These are phyloP conservation scores for Nemania sp. DNA, from an alignment of 2,329 filamentous ascomycete species.

Conservation along the genomic window DNA sequence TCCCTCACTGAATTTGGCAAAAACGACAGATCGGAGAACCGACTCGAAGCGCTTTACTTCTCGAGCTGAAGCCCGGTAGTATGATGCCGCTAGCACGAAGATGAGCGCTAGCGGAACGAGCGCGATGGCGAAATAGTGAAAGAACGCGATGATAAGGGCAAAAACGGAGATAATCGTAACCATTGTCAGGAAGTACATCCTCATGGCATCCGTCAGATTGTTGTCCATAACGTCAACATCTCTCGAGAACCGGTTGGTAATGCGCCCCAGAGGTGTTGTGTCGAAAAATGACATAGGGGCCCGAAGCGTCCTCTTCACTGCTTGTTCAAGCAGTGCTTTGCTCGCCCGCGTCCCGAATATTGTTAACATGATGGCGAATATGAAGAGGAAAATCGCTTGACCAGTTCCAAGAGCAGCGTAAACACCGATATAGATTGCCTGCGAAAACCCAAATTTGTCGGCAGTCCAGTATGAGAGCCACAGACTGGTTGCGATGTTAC, in stretches of 20 bases:
- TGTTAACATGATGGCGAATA: slow-evolving; percentile 78
- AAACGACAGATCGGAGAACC: slow-evolving; percentile 83
- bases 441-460: slow-evolving; percentile 69
- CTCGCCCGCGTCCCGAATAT: slow-evolving; percentile 80
- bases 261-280: slow-evolving; percentile 90
- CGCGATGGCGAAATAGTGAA: slow-evolving; percentile 78
- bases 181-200: slow-evolving; percentile 89
- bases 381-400: slow-evolving; percentile 77
- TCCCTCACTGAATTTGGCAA: slow-evolving; percentile 89
- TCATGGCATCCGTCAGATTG: slow-evolving; percentile 82
- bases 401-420: slow-evolving; percentile 72
- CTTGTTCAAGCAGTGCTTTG: slow-evolving; percentile 78
- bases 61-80: slow-evolving; percentile 88
- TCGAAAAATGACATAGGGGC: slow-evolving; percentile 93
- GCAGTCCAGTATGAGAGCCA: slow-evolving; percentile 97
- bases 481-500: slow-evolving; percentile 84
- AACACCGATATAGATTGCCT: slow-evolving; percentile 72
- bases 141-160: slow-evolving; percentile 90
- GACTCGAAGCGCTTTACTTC: slow-evolving; percentile 95
- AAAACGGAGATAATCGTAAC: slow-evolving; percentile 84
- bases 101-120: slow-evolving; percentile 69
- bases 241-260: slow-evolving; percentile 94
- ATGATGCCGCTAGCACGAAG: slow-evolving; percentile 81
- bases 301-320: slow-evolving; percentile 75
- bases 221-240: slow-evolving; percentile 98